These are phyloP conservation scores for Leishmania guyanensis DNA, from an alignment of 208 protist species.

Conservation along the genomic window DNA sequence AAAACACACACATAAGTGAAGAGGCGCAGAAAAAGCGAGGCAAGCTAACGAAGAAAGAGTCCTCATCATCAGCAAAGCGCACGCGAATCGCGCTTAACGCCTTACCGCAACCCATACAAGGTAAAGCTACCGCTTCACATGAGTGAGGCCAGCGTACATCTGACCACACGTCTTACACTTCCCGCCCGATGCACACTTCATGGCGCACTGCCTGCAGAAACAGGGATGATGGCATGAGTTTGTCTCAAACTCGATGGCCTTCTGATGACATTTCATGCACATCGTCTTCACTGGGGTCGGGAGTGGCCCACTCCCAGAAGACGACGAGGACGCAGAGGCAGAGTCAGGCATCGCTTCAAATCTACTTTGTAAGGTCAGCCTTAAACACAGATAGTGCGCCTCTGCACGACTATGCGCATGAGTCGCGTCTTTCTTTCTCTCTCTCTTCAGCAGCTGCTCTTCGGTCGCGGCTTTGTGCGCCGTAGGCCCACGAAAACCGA, in stretches of 20 bases:
- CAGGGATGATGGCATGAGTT: constrained; percentile 66
- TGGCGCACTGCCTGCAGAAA: constrained; percentile 86
- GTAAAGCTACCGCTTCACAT: constrained; percentile 9
- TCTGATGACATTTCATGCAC: constrained; percentile 76
- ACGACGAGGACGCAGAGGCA: constrained; percentile 19
- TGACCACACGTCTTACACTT: constrained; percentile 80
- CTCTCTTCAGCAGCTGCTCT: background rate
- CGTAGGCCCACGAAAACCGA: background rate
- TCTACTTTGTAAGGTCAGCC: background rate
- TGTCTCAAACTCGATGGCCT: constrained; percentile 69
- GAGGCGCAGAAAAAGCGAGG: background rate
- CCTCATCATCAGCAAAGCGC: background rate
- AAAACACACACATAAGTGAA: background rate
- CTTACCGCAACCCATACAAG: background rate
- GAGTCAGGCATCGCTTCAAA: background rate
- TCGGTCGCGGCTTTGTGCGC: background rate
- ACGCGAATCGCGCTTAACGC: background rate
- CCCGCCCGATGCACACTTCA: constrained; percentile 91
- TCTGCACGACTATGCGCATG: background rate
- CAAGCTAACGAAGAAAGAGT: background rate
- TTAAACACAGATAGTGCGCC: background rate
- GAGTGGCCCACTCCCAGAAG: constrained; percentile 6
- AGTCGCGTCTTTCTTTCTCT: background rate
- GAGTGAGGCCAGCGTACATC: constrained; percentile 68
- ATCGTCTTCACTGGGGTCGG: constrained; percentile 1